A percentile compares a stretch with the other conserved stretches of the same genome.
Conservation (phyloP, 768 basidiomycete genomes). For the Russula sp. region DNA sequence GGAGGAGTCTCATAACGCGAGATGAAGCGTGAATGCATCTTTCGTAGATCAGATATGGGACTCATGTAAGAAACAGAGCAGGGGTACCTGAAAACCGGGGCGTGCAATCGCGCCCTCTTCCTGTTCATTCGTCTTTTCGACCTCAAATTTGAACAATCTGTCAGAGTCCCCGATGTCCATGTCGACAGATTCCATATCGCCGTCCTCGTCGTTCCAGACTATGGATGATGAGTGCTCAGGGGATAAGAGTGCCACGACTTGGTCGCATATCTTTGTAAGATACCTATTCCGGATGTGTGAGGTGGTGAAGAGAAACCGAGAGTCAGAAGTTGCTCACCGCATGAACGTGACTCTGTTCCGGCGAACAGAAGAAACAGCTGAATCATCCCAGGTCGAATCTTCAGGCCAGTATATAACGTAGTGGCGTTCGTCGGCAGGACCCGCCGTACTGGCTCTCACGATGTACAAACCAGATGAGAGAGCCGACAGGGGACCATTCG, state of each 20-base stretch:
- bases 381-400: too few species aligned
- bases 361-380: conserved; percentile 24
- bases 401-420: too few species aligned
- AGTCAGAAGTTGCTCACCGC: conserved; percentile 35
- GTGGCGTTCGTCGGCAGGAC: too few species aligned
- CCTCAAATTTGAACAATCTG: conserved; percentile 48
- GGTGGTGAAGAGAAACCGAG: neutral
- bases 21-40: neutral
- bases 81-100: conserved; percentile 34
- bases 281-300: conserved; percentile 17
- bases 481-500: too few species aligned
- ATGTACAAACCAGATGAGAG: too few species aligned
- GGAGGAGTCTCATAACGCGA: neutral
- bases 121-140: too few species aligned
- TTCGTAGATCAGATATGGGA: neutral
- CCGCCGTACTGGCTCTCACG: too few species aligned
- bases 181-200: conserved; percentile 10
- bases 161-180: conserved; percentile 33
- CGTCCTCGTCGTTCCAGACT: conserved; percentile 37
- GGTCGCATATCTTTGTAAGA: too few species aligned
- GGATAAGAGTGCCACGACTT: conserved; percentile 38
- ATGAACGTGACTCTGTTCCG: conserved; percentile 57
- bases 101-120: too few species aligned
- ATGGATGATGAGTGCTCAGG: conserved; percentile 40
- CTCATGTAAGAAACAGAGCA: neutral